Conservation (phyloP, 176 grass and related monocot genomes). For the barley (Hordeum vulgare) region DNA sequence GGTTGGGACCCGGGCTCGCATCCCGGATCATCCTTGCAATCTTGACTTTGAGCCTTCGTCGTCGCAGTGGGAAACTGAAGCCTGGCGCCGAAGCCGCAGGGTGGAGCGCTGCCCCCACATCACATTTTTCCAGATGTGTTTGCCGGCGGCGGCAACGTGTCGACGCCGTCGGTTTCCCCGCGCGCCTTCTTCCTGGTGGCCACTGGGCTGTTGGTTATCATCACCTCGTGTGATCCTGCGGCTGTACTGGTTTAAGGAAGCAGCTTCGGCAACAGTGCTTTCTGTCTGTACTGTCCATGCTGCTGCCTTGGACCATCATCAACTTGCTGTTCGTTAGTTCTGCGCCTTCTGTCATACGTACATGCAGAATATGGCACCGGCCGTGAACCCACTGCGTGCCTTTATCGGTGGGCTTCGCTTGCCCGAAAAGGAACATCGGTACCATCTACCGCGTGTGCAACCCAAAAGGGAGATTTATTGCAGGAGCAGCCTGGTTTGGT, state of each 20-base stretch:
- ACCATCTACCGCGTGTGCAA: background rate
- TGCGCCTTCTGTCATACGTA: background rate
- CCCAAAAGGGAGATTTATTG: background rate
- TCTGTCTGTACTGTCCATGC: background rate
- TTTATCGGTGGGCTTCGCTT: background rate
- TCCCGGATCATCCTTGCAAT: background rate
- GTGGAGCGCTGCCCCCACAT: background rate
- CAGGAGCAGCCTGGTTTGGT: background rate
- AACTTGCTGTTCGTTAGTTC: background rate
- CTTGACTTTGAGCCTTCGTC: slow-evolving; percentile 21
- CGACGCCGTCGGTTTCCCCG: background rate
- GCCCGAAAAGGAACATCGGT: background rate
- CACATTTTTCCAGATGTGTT: background rate
- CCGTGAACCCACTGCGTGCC: background rate
- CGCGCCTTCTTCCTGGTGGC: background rate
- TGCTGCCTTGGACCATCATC: background rate
- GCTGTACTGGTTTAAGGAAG: background rate
- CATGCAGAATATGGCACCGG: background rate
- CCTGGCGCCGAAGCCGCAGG: background rate
- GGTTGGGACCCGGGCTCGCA: slow-evolving; percentile 14
- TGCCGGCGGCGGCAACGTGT: background rate
- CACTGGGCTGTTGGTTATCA: background rate
- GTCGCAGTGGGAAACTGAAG: background rate
- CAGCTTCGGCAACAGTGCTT: background rate
- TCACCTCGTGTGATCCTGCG: background rate